Base-by-base conservation (phyloP, 371 early-diverging fungal genomes). In the Saksenaea oblongispora region DNA sequence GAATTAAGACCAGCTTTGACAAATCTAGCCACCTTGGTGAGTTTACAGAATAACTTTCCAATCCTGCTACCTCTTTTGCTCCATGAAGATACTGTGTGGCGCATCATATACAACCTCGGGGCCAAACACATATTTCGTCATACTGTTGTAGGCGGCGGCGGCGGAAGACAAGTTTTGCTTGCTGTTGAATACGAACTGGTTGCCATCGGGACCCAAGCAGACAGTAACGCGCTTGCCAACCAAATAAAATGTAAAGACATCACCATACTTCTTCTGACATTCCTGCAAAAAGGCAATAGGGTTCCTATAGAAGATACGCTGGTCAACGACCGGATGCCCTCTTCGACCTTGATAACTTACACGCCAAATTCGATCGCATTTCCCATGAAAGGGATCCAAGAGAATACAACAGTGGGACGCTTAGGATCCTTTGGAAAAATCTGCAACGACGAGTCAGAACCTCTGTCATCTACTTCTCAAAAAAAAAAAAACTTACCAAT, bases 51-150 rank as follows among this genome's bases (percentile, higher is more conserved):
- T 61, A 35, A 2, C 13, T 41, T 22, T 58, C 35, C n/a, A 9
- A 15, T 42, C 51, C 2, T 10, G 22, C 51, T 78, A 89, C 90
- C 82, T 91, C 82, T 98, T 98, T 80, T 98, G 98, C 76, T 98
- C 97, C 95, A 98, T 96, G 69, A 98, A 89, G 58, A 93, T 82
- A 61, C 85, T 70, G 79, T 97, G 96, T 26, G 91, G 91, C 55
- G 93, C 94, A 81, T 97, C 98, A 80, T 97, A 98, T n/a, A 97
- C 97, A 31, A 97, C 97, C 34, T 91, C 95, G 65, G 80, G 84
- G 57, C 98, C 98, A 80, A 98, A 98, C 34, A 97, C 97, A 18
- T 95, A 95, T 53, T 91, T 94, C 13, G 98, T 98, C 83, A 98
- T 87, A 39, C 87, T 86, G 66, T 87, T 91, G 82, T 98, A 98